Evolutionary conservation across 495 filamentous ascomycete genomes (phyloP), one percentile per base, ranked within the genome.

Genomic region (Jackrogersella minutella): DNA sequence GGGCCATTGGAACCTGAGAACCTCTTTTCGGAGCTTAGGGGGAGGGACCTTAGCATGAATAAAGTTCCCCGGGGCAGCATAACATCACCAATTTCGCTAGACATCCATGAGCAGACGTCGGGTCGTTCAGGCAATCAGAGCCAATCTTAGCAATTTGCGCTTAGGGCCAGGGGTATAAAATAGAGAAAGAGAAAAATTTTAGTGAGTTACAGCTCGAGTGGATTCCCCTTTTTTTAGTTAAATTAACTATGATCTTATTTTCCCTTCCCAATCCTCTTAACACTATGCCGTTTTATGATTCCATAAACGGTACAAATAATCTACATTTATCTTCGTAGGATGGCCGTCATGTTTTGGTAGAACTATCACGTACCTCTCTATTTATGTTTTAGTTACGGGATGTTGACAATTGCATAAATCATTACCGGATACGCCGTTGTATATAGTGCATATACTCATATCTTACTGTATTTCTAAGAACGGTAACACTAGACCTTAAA

Each of bases 191-290:
- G 13, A 62, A 50, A 69, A 69, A 56, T 56, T 47, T 64, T 52
- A 34, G 63, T 59, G 43, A 62, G 60, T 64, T 64, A 69, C 66
- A 69, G 22, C 41, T 69, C 43, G 60, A 37, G 56, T 64, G 66
- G 66, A 43, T 69, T 69, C 66, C 55, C 61, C 60, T 60, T 64
- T 63, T 63, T 60, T 64, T 65, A 69, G 66, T 69, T 65, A 51
- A 51, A 69, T 69, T 69, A 69, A 44, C 61, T 58, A 61, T 69
- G 61, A 59, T 69, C 56, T 64, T 69, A 69, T 69, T 69, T 69
- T 65, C 56, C 66, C 56, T 60, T 69, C 62, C 62, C 13, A 61
- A 52, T 37, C 28, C 30, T 21, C 21, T 58, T 24, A 50, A 51
- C 10, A 33, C 31, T 19, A 54, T 64, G 41, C 49, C 47, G 26